Evolutionary conservation across 345 rosid genomes (phyloP).

Genomic region (Clausena lansium): DNA sequence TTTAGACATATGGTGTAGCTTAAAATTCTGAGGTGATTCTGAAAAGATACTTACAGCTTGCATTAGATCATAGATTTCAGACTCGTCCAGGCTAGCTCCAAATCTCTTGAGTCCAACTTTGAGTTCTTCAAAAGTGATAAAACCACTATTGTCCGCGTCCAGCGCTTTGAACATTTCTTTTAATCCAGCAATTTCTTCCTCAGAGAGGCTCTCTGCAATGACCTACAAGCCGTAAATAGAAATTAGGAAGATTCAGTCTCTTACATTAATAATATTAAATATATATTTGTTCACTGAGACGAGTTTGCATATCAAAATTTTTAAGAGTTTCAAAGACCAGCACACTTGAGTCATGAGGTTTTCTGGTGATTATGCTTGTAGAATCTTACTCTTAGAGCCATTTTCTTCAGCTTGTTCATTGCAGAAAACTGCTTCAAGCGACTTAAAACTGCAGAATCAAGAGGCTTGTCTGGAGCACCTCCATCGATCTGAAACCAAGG

Average conservation of each 20-base stretch:
- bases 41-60: slow-evolving; percentile 53
- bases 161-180: slow-evolving; percentile 68
- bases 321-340: neutral
- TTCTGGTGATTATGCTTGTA: neutral
- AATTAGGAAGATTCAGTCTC: neutral
- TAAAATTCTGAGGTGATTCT: neutral
- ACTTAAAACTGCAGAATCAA: slow-evolving; percentile 65
- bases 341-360: neutral
- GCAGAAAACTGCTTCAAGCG: slow-evolving; percentile 83
- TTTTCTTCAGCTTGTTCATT: slow-evolving; percentile 81
- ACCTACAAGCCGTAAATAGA: slow-evolving; percentile 35
- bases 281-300: neutral
- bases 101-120: slow-evolving; percentile 62
- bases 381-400: slow-evolving; percentile 67
- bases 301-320: neutral
- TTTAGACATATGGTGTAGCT: neutral
- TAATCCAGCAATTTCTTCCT: slow-evolving; percentile 75
- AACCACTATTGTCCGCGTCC: slow-evolving; percentile 72
- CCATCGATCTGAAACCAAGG: slow-evolving; percentile 85
- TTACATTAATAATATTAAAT: no score
- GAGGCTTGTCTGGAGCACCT: slow-evolving; percentile 81
- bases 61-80: slow-evolving; percentile 67
- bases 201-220: slow-evolving; percentile 69
- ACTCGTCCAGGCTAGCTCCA: slow-evolving; percentile 59
- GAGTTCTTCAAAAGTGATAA: slow-evolving; percentile 76